These are phyloP conservation scores for Colletotrichum euphorbiae DNA, from an alignment of 2,329 filamentous ascomycete genomes.

Conservation along the genomic window DNA sequence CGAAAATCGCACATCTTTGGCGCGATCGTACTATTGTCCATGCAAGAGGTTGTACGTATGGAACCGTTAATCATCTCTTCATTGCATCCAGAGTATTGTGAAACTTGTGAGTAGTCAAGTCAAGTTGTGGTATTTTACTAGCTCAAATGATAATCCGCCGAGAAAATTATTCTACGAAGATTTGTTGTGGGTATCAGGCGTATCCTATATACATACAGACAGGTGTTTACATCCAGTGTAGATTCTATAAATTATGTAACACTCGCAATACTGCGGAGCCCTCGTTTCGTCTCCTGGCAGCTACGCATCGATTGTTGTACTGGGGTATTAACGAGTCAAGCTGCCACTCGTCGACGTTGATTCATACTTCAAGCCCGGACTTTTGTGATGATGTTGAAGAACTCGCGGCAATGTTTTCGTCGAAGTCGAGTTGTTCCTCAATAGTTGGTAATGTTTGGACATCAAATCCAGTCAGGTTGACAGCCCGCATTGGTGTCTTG, in stretches of 20 bases:
- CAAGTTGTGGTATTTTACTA: too few relatives aligned
- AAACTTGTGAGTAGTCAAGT: too few relatives aligned
- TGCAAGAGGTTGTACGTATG: too few relatives aligned
- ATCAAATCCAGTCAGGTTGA: conserved; percentile 17
- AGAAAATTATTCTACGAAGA: background rate
- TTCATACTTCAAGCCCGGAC: background rate
- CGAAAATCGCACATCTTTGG: too few relatives aligned
- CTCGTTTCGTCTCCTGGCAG: background rate
- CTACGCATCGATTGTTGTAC: background rate
- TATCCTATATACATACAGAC: conserved; percentile 8
- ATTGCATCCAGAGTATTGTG: too few relatives aligned
- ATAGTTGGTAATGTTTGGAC: conserved; percentile 8
- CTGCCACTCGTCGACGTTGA: background rate
- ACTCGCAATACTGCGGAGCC: background rate
- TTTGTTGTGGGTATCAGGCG: conserved; percentile 2
- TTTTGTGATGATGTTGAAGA: conserved; percentile 16
- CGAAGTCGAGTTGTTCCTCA: conserved; percentile 2
- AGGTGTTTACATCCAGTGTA: background rate
- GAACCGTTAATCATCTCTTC: too few relatives aligned
- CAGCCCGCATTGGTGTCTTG: conserved; percentile 12
- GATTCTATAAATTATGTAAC: background rate
- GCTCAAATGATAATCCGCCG: background rate
- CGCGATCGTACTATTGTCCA: too few relatives aligned
- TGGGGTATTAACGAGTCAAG: background rate
- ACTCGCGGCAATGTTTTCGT: conserved; percentile 4